These are phyloP conservation scores for Arabidopsis suecica DNA, from an alignment of 345 rosid species.

Conservation along the genomic window DNA sequence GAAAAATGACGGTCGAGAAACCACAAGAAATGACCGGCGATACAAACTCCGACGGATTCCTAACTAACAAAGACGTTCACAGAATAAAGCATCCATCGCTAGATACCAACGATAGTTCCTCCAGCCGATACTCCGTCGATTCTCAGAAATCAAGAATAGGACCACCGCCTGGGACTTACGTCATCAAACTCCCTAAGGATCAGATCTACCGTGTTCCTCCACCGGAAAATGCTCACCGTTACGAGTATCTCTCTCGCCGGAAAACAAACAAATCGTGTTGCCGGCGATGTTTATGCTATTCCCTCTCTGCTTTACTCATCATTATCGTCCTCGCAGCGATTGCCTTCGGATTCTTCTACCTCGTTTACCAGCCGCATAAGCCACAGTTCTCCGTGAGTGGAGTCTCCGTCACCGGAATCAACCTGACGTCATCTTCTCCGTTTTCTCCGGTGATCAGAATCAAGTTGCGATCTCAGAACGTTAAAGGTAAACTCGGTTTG, in stretches of 20 bases:
- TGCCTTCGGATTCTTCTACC: conserved; percentile 59
- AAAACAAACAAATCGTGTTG: conserved; percentile 45
- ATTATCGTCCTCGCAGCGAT: conserved; percentile 49
- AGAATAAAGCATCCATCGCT: conserved; percentile 14
- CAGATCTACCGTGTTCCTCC: conserved; percentile 71
- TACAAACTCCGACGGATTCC: neutral
- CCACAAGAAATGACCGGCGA: conserved; percentile 27
- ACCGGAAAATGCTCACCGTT: conserved; percentile 57
- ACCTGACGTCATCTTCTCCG: conserved; percentile 51
- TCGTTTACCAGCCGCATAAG: conserved; percentile 65
- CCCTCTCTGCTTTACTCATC: conserved; percentile 37
- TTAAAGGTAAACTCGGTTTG: conserved; percentile 65
- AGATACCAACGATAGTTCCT: conserved; percentile 22
- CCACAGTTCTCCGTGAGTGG: conserved; percentile 59
- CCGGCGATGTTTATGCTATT: conserved; percentile 54
- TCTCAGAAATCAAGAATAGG: conserved; percentile 28
- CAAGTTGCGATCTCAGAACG: conserved; percentile 57
- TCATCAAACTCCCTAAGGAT: conserved; percentile 60
- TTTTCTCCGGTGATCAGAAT: conserved; percentile 58
- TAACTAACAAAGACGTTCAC: neutral
- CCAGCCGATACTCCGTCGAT: conserved; percentile 36
- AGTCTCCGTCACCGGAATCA: conserved; percentile 59
- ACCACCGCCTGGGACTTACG: conserved; percentile 54
- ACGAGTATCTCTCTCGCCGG: conserved; percentile 56
- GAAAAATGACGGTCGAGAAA: neutral